These are phyloP conservation scores for Nakazawaea sp. DNA, from an alignment of 805 yeast genomes.

Conservation along the genomic window DNA sequence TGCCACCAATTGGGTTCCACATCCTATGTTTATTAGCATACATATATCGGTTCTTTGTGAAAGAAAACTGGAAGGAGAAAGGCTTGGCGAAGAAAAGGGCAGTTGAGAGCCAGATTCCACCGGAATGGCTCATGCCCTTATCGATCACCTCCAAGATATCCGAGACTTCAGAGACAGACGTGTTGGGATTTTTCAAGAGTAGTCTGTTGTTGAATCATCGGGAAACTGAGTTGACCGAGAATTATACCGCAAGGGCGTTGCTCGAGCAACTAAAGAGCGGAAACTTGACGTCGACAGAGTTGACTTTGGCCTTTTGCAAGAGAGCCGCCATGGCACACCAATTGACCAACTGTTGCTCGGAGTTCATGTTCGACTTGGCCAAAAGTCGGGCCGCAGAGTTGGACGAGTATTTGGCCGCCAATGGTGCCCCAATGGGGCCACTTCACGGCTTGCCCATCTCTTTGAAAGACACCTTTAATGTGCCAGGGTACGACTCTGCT, in stretches of 20 bases:
- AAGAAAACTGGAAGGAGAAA: conserved; percentile 1
- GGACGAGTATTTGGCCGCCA: conserved; percentile 38
- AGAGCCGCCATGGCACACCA: conserved; percentile 51
- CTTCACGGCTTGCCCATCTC: conserved; percentile 51
- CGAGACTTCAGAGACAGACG: conserved; percentile 8
- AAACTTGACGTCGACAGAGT: conserved; percentile 30
- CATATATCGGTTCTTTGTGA: conserved; percentile 1
- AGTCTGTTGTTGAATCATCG: conserved; percentile 8
- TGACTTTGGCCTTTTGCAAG: conserved; percentile 44
- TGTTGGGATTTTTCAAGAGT: conserved; percentile 12
- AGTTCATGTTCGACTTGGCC: conserved; percentile 45
- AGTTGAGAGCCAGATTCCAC: conserved; percentile 10
- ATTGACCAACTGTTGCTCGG: conserved; percentile 29
- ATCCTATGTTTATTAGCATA: too few species aligned
- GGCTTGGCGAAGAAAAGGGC: conserved; percentile 6
- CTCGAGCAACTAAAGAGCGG: conserved; percentile 20
- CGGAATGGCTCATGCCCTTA: conserved; percentile 13
- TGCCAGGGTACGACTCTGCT: conserved; percentile 38
- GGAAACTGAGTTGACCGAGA: conserved; percentile 14
- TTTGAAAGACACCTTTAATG: conserved; percentile 31
- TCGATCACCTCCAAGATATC: conserved; percentile 1
- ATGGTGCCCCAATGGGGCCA: conserved; percentile 48
- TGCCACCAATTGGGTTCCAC: too few species aligned
- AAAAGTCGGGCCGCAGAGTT: conserved; percentile 41
- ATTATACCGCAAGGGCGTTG: conserved; percentile 9